Evolutionary conservation across 306 rosid genomes (phyloP).

Genomic region (Citrullus amarus): DNA sequence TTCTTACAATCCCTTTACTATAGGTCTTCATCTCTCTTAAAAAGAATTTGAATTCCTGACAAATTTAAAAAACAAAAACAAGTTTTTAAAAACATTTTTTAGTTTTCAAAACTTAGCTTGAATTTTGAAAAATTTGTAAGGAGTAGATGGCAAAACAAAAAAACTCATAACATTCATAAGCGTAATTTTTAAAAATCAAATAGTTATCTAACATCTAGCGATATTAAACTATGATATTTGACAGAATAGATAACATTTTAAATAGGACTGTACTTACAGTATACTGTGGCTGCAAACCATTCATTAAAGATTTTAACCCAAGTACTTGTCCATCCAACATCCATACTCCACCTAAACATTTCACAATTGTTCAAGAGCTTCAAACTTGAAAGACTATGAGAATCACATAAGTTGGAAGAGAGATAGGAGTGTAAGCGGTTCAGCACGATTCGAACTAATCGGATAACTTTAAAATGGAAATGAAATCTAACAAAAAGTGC

Average conservation of each 20-base stretch:
- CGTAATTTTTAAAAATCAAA: too few relatives aligned
- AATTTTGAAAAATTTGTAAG: too few relatives aligned
- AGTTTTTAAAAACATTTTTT: too few relatives aligned
- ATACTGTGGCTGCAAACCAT: constrained; percentile 83
- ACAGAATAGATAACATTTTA: background rate
- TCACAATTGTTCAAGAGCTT: background rate
- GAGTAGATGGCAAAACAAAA: too few relatives aligned
- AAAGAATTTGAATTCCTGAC: too few relatives aligned
- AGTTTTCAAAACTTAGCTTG: too few relatives aligned
- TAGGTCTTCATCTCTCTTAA: too few relatives aligned
- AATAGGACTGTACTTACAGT: constrained; percentile 39
- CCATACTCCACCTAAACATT: constrained; percentile 82
- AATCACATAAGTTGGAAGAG: background rate
- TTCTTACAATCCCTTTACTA: too few relatives aligned
- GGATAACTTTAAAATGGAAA: background rate
- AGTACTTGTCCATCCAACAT: constrained; percentile 83
- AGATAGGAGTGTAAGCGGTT: background rate
- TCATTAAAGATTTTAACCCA: constrained; percentile 75
- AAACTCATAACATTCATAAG: too few relatives aligned
- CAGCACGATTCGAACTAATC: background rate
- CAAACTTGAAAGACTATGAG: background rate
- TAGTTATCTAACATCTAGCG: too few relatives aligned
- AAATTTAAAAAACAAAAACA: too few relatives aligned
- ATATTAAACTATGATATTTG: background rate
- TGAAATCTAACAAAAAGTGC: background rate